Evolutionary conservation across 2,329 filamentous ascomycete species (phyloP).

Genomic region (Neopestalotiopsis rosae): DNA sequence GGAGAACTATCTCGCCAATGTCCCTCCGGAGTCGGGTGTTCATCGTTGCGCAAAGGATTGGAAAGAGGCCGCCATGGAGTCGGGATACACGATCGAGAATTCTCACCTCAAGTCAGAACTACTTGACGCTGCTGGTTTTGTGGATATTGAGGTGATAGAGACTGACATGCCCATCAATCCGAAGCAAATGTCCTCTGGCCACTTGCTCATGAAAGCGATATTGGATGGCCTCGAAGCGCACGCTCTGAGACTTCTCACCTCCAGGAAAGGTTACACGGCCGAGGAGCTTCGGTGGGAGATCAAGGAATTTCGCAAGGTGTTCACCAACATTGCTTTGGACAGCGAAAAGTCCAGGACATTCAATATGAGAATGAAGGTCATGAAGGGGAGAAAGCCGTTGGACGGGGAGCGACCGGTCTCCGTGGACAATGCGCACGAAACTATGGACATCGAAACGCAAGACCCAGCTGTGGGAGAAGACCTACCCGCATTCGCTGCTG

Average conservation of each 20-base stretch:
- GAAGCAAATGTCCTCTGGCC: slow-evolving; percentile 52
- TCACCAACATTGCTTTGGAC: slow-evolving; percentile 54
- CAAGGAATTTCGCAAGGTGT: slow-evolving; percentile 51
- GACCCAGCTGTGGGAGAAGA: not conserved
- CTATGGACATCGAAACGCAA: not conserved
- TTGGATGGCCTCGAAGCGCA: slow-evolving; percentile 56
- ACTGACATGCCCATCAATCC: slow-evolving; percentile 54
- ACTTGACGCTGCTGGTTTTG: slow-evolving; percentile 55
- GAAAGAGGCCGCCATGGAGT: slow-evolving; percentile 46
- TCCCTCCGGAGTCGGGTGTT: slow-evolving; percentile 51
- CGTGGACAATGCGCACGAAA: not conserved
- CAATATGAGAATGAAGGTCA: slow-evolving; percentile 51
- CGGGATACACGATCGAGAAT: slow-evolving; percentile 51
- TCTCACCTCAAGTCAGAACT: slow-evolving; percentile 51
- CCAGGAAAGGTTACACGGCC: slow-evolving; percentile 57
- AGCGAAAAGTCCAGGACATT: slow-evolving; percentile 47
- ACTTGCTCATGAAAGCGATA: slow-evolving; percentile 58
- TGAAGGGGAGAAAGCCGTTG: slow-evolving; percentile 55
- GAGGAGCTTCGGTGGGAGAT: slow-evolving; percentile 53
- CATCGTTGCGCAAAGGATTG: slow-evolving; percentile 48
- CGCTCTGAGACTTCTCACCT: slow-evolving; percentile 56
- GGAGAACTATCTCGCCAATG: slow-evolving; percentile 43
- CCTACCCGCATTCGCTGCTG: not conserved
- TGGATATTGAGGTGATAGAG: slow-evolving; percentile 53
- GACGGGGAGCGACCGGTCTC: not conserved